Conservation (phyloP, 345 rosid genomes). For the Linum trigynum region DNA sequence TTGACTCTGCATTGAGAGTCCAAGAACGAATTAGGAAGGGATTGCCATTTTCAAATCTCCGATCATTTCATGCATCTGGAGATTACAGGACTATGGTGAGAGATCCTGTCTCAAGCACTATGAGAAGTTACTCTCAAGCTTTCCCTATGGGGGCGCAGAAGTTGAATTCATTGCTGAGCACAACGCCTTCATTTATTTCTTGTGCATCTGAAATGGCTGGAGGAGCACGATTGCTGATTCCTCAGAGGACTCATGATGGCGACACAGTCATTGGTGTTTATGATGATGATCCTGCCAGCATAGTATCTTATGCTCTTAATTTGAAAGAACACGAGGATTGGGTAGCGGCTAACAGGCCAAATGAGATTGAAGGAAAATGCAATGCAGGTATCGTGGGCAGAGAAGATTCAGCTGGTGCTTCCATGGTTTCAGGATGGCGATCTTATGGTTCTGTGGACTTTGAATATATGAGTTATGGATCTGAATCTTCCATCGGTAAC, state of each 20-base stretch:
- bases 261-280: conserved; percentile 74
- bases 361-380: conserved; percentile 39
- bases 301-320: conserved; percentile 78
- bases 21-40: conserved; percentile 56
- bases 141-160: conserved; percentile 62
- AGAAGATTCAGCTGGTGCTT: conserved; percentile 31
- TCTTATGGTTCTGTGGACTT: conserved; percentile 53
- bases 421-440: conserved; percentile 54
- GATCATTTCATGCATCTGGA: conserved; percentile 88
- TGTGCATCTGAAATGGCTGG: conserved; percentile 56
- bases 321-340: conserved; percentile 73
- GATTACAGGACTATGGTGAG: conserved; percentile 69
- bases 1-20: conserved; percentile 70
- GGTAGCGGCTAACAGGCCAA: conserved; percentile 34
- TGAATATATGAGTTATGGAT: conserved; percentile 48
- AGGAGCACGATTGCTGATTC: conserved; percentile 70
- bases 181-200: conserved; percentile 44
- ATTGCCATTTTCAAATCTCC: conserved; percentile 39
- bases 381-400: conserved; percentile 21
- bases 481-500: conserved; percentile 38
- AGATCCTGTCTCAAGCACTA: conserved; percentile 59
- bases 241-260: conserved; percentile 37
- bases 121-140: conserved; percentile 51
- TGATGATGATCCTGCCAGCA: conserved; percentile 85
- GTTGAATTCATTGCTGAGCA: conserved; percentile 40